Evolutionary conservation across 306 rosid genomes (phyloP).

Genomic region (Cucurbita pepo): DNA sequence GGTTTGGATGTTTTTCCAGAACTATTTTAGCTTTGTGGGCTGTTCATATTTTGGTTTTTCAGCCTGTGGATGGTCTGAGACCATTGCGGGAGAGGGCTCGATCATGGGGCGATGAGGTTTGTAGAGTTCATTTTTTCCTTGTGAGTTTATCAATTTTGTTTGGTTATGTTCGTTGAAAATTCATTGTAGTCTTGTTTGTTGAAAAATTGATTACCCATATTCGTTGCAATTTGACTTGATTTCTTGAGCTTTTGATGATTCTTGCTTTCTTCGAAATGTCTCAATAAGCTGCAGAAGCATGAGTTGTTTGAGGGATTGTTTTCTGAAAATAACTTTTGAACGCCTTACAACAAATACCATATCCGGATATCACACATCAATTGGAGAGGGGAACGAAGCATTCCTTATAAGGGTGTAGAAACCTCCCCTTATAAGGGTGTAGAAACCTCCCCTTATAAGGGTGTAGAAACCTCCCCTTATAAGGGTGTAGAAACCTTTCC

Average conservation of each 20-base stretch:
- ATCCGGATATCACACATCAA: neutral
- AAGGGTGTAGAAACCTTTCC: too few species aligned
- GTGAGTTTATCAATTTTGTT: neutral
- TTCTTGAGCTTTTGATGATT: neutral
- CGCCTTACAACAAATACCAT: neutral
- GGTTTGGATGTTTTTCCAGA: conserved; percentile 18
- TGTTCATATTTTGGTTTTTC: conserved; percentile 19
- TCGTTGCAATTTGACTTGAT: neutral
- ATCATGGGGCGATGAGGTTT: conserved; percentile 96
- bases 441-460: too few species aligned
- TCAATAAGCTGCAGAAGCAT: neutral
- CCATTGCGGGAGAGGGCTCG: conserved; percentile 79
- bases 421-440: too few species aligned
- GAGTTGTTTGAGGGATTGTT: neutral
- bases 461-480: too few species aligned
- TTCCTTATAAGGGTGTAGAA: too few species aligned
- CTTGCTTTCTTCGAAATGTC: neutral
- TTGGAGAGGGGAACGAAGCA: too few species aligned
- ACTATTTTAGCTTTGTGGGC: conserved; percentile 26
- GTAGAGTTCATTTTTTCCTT: neutral
- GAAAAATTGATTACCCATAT: neutral
- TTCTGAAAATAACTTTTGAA: neutral
- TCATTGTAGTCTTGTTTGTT: neutral
- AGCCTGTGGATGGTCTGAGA: conserved; percentile 62
- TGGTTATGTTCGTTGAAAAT: neutral